Evolutionary conservation across 306 rosid genomes (phyloP), one percentile per base, ranked within the genome.

Genomic region (Hippophae gyantsensis): DNA sequence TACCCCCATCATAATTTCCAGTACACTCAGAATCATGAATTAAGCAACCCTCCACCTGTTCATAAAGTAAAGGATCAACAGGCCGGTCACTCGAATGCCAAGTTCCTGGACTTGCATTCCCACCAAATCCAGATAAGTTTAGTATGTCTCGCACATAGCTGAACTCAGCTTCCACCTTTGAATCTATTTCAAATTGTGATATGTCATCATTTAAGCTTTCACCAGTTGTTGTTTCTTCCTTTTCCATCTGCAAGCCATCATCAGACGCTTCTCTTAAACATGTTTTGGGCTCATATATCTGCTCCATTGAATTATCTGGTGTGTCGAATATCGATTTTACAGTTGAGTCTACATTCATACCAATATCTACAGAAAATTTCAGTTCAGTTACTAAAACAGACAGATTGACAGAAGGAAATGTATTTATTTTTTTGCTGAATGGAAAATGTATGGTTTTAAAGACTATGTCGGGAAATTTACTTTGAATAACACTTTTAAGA

Each of bases 81-180:
- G 89, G 90, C 8, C 78, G 87, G 13, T 76, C 67, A 49, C 79
- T 74, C 18, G 82, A 72, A 76, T 78, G 79, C 95, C 95, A 89
- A 25, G 70, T 43, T n/a, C 74, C 80, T 0, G 58, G 70, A 40
- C 72, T 59, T 6, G 68, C 77, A 43, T 52, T 63, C 13, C 71
- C 61, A 41, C 72, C 72, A 57, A 86, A 74, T 7, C 92, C 86
- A 0, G 92, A 86, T 8, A 79, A 56, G 57, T 89, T 85, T 58
- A 89, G 60, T n/a, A 89, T 84, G 56, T 79, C 86, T 54, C 66
- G 80, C 47, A 89, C 97, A 54, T 81, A 89, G 54, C 77, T 74
- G 46, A 81, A 89, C 54, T 84, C 85, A 6, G 72, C 81, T 75
- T 56, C 54, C 54, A 71, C 65, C 41, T 48, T 74, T 64, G 53